These are phyloP conservation scores for Eutrema japonicum DNA, from an alignment of 345 rosid species.

Conservation along the genomic window DNA sequence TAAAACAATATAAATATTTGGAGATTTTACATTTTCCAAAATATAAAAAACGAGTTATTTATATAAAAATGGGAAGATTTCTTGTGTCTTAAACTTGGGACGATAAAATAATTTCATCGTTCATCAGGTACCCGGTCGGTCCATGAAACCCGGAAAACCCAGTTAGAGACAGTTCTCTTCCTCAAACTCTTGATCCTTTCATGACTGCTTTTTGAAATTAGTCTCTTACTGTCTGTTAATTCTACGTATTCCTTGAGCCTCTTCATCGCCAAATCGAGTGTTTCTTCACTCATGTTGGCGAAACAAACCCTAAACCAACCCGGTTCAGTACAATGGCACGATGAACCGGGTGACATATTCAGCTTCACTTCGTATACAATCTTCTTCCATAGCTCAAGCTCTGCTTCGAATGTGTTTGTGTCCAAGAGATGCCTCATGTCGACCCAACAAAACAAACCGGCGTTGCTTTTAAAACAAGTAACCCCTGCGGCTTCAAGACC, in stretches of 20 bases:
- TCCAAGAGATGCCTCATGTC: constrained; percentile 72
- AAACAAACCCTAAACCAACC: constrained; percentile 73
- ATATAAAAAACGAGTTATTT: constrained; percentile 14
- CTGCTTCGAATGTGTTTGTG: constrained; percentile 75
- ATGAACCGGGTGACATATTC: constrained; percentile 68
- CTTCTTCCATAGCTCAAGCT: constrained; percentile 68
- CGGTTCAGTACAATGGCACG: constrained; percentile 78
- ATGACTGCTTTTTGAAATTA: constrained; percentile 45
- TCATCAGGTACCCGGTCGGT: constrained; percentile 60
- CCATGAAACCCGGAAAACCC: constrained; percentile 78
- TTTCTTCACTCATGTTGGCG: constrained; percentile 71
- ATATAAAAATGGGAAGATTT: constrained; percentile 9
- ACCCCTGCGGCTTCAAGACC: constrained; percentile 67
- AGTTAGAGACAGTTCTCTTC: constrained; percentile 52
- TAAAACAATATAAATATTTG: constrained; percentile 4
- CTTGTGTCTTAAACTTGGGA: constrained; percentile 26
- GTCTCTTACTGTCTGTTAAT: constrained; percentile 22
- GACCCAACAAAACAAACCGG: constrained; percentile 79
- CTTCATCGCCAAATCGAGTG: constrained; percentile 57
- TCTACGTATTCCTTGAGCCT: constrained; percentile 56
- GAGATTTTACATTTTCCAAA: constrained; percentile 2
- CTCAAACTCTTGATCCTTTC: constrained; percentile 52
- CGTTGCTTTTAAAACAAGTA: constrained; percentile 62
- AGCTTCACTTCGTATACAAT: constrained; percentile 63
- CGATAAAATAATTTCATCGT: constrained; percentile 43